Percentiles rank a stretch among this genome's conserved stretches.
phyloP scores from a whole-genome alignment of 495 filamentous ascomycete genomes.

The Penicillium dipodomyicola region DNA sequence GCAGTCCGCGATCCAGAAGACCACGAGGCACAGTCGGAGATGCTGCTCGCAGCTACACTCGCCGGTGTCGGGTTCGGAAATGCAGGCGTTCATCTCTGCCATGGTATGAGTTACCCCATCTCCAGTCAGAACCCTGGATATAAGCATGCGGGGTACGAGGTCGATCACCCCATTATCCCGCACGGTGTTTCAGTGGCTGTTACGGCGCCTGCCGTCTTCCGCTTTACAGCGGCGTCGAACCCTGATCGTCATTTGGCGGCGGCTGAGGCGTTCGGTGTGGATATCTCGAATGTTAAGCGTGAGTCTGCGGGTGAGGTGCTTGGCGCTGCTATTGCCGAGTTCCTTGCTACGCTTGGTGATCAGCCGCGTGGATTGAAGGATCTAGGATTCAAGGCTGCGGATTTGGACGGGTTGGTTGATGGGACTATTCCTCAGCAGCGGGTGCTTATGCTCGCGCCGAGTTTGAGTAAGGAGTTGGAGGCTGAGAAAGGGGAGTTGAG shows the following conservation, averaged over 20 bases:
- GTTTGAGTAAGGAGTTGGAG: conserved; percentile 61
- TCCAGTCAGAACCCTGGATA: conserved; percentile 91
- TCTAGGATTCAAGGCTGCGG: conserved; percentile 69
- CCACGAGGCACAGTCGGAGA: conserved; percentile 84
- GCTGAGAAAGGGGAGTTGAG: conserved; percentile 64
- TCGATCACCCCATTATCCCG: conserved; percentile 76
- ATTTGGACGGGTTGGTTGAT: conserved; percentile 82
- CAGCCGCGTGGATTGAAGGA: conserved; percentile 84
- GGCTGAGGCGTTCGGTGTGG: conserved; percentile 87
- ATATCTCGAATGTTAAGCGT: conserved; percentile 77
- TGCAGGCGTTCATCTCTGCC: conserved; percentile 94
- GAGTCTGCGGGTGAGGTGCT: conserved; percentile 87
- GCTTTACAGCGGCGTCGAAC: conserved; percentile 85
- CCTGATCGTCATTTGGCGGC: conserved; percentile 87
- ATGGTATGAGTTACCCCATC: conserved; percentile 96
- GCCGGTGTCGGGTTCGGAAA: conserved; percentile 97
- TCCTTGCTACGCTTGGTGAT: conserved; percentile 78
- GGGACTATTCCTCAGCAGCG: conserved; percentile 89
- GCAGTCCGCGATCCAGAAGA: conserved; percentile 85
- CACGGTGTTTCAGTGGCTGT: conserved; percentile 96
- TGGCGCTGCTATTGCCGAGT: conserved; percentile 73
- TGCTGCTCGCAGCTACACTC: conserved; percentile 91
- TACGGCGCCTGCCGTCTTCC: conserved; percentile 90
- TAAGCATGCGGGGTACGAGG: conserved; percentile 77
- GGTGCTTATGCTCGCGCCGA: conserved; percentile 89